phyloP scores from a whole-genome alignment of 257 asterid species.

The Gynochthodes officinalis region DNA sequence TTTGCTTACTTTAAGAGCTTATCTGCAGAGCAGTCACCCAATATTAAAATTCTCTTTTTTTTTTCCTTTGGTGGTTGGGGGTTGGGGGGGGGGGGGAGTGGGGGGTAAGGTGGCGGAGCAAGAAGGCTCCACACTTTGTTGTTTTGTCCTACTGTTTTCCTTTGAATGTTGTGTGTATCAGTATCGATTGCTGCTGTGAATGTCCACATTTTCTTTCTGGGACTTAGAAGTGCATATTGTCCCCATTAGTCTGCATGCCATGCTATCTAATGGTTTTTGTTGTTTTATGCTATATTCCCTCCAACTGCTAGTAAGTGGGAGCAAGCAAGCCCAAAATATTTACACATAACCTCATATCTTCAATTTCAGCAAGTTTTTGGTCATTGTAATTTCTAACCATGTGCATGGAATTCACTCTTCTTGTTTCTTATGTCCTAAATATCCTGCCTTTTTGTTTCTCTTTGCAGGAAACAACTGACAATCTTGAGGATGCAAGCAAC shows the following conservation, averaged over 20 bases:
- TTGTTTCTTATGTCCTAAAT: not conserved
- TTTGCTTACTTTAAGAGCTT: no score
- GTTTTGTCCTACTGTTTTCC: not conserved
- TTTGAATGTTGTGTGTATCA: not conserved
- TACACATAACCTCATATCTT: not conserved
- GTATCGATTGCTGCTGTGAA: not conserved
- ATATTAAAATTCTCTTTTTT: no score
- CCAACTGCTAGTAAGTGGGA: not conserved
- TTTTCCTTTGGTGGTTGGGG: no score
- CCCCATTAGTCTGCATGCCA: not conserved
- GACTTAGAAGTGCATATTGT: not conserved
- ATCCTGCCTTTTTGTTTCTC: not conserved
- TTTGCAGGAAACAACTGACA: conserved; percentile 71
- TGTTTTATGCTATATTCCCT: not conserved
- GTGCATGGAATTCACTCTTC: not conserved
- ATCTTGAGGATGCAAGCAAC: conserved; percentile 87
- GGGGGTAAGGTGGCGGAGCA: no score
- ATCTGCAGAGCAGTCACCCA: no score
- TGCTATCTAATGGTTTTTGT: not conserved
- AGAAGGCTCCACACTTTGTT: not conserved
- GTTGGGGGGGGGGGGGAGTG: no score
- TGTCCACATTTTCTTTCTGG: not conserved
- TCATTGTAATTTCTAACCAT: not conserved
- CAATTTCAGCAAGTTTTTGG: not conserved
- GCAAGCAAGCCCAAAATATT: not conserved